Evolutionary conservation across 2,329 filamentous ascomycete genomes (phyloP).

Genomic region (Nigrograna mackinnonii): DNA sequence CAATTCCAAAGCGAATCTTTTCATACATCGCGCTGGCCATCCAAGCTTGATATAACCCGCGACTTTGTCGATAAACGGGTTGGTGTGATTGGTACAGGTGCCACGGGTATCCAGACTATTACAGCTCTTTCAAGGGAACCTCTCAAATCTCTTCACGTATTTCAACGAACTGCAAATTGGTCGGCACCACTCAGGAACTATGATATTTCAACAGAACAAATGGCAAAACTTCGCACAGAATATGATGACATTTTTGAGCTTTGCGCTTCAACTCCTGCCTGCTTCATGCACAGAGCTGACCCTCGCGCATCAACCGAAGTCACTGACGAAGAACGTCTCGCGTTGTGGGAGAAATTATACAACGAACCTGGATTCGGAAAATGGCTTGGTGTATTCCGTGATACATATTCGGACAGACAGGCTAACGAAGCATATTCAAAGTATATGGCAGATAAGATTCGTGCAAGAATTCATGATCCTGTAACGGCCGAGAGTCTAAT

Average conservation of each 20-base stretch:
- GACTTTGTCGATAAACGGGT: conserved; percentile 49
- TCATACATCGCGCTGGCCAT: conserved; percentile 63
- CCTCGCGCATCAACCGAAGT: conserved; percentile 36
- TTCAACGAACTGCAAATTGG: conserved; percentile 65
- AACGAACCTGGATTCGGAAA: conserved; percentile 7
- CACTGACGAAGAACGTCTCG: conserved; percentile 31
- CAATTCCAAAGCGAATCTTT: conserved; percentile 60
- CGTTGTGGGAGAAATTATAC: conserved; percentile 28
- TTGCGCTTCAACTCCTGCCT: conserved; percentile 9
- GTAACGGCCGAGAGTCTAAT: conserved; percentile 45
- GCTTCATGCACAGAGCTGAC: conserved; percentile 32
- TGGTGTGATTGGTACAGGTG: conserved; percentile 65
- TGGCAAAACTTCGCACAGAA: conserved; percentile 30
- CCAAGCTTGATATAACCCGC: conserved; percentile 46
- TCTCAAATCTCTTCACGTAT: conserved; percentile 9
- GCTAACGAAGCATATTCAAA: conserved; percentile 25
- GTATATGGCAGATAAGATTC: conserved; percentile 40
- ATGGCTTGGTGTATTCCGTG: conserved; percentile 25
- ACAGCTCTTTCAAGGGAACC: conserved; percentile 14
- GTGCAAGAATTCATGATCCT: conserved; percentile 40
- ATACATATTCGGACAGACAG: conserved; percentile 26
- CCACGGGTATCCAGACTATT: conserved; percentile 61
- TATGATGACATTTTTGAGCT: conserved; percentile 36
- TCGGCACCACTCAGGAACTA: conserved; percentile 53
- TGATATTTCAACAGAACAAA: conserved; percentile 38